A percentile compares a stretch with the other conserved stretches of the same genome.
phyloP scores from a whole-genome alignment of 1,284 basidiomycete species.

The Malassezia obtusa region DNA sequence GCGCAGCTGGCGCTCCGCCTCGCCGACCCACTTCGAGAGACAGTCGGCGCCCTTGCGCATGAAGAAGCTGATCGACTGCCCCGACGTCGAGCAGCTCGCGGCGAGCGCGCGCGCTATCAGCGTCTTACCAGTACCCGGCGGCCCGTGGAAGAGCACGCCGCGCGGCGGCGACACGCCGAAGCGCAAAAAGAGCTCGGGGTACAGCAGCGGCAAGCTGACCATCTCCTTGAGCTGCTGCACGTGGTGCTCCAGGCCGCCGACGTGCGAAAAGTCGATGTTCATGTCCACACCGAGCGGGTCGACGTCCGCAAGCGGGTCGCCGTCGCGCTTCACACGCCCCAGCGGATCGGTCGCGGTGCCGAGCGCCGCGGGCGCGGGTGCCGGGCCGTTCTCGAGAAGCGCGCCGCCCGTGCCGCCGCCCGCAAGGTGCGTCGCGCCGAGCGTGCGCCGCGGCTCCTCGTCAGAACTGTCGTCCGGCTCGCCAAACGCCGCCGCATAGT shows the following conservation, averaged over 20 bases:
- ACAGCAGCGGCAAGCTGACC: slow-evolving; percentile 87
- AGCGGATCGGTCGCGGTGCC: slow-evolving; percentile 23
- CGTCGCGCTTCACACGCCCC: slow-evolving; percentile 38
- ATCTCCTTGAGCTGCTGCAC: slow-evolving; percentile 97
- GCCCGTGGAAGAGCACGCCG: slow-evolving; percentile 76
- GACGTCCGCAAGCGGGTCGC: slow-evolving; percentile 73
- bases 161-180: slow-evolving; percentile 91
- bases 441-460: slow-evolving; percentile 28
- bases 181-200: slow-evolving; percentile 92
- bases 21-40: slow-evolving; percentile 97
- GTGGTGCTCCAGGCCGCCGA: slow-evolving; percentile 92
- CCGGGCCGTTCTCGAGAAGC: slow-evolving; percentile 27
- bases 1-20: slow-evolving; percentile 90
- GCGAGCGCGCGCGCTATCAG: slow-evolving; percentile 73
- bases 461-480: slow-evolving; percentile 39
- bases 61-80: slow-evolving; percentile 90
- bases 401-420: background rate
- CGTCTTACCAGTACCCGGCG: slow-evolving; percentile 47
- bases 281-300: slow-evolving; percentile 90
- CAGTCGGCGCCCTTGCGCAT: slow-evolving; percentile 99
- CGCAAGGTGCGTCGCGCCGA: background rate
- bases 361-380: slow-evolving; percentile 22
- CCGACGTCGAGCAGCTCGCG: slow-evolving; percentile 79
- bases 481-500: slow-evolving; percentile 42
- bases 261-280: slow-evolving; percentile 88